Conservation (phyloP, 1,284 basidiomycete species). For the Tylopilus sp. region DNA sequence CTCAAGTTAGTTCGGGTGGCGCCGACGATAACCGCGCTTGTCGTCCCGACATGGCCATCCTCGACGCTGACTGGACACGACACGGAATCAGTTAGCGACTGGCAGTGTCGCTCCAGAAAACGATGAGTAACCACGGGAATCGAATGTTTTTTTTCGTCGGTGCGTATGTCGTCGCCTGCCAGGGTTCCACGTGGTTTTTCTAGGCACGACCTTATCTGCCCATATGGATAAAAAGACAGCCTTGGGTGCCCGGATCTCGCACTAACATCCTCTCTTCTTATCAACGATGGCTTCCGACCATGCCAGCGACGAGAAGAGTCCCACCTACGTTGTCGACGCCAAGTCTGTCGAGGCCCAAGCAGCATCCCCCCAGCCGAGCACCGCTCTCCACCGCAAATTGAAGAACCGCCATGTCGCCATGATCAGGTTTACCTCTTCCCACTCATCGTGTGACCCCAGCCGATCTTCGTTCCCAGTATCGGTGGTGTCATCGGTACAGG, state of each 20-base stretch:
- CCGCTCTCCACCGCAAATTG: conserved; percentile 24
- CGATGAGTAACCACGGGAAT: not conserved
- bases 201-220: conserved; percentile 2
- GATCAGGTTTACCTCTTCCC: conserved; percentile 27
- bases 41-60: no score
- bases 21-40: no score
- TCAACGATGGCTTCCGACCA: conserved; percentile 18
- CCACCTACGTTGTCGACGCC: conserved; percentile 3
- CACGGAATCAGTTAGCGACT: no score
- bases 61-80: no score
- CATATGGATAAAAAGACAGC: not conserved
- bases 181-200: not conserved
- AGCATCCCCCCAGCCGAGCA: not conserved
- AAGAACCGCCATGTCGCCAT: conserved; percentile 37
- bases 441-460: no score
- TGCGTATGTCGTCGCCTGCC: not conserved
- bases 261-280: not conserved
- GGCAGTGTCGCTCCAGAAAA: no score
- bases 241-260: not conserved
- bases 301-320: conserved; percentile 2
- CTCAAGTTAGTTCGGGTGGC: no score
- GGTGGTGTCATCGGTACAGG: conserved; percentile 51
- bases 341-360: conserved; percentile 15
- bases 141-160: not conserved
- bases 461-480: conserved; percentile 17